Evolutionary conservation across 2,329 filamentous ascomycete species (phyloP), one percentile per base, ranked within the genome.

Genomic region (Helicocarpus griseus): DNA sequence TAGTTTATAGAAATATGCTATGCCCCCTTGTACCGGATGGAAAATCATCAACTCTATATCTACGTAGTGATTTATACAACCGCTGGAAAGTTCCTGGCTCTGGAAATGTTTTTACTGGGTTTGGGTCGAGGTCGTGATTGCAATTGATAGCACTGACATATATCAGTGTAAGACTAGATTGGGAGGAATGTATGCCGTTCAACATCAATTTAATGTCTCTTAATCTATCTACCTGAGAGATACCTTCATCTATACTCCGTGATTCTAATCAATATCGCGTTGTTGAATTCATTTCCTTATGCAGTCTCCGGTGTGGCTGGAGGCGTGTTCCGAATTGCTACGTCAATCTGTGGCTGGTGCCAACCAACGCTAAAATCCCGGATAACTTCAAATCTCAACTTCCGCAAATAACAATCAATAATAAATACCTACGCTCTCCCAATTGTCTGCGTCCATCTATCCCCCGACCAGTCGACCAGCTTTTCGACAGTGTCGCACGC

Each of bases 401-500:
- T 31, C 19, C 39, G 38, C 5, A 6, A 44, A 21, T 2, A 29
- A 5, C 5, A 26, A 19, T 1, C 1, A 44, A 26, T n/a, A 35
- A 26, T 21, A 35, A 22, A 24, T 3, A 62, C 60, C 53, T 53
- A 61, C 61, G 56, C 57, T 19, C 11, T 28, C 13, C n/a, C n/a
- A n/a, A n/a, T n/a, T 44, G 13, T 28, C 28, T 26, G 22, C 11
- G n/a, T 17, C 54, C 59, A 56, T 54, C 53, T 52, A 57, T 55
- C 60, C 57, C 54, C 56, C 59, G 57, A 56, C 56, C 21, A 22
- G 21, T 47, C 31, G 45, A 47, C 45, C 54, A 57, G 54, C 54
- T 60, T 60, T 61, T 59, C 59, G 61, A 64, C 62, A 63, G 65
- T 66, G 67, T 69, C 69, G 74, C 73, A 65, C 70, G 73, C 63